Evolutionary conservation across 2,329 filamentous ascomycete species (phyloP), one percentile per base, ranked within the genome.

Genomic region (Aspergillus tamarii): DNA sequence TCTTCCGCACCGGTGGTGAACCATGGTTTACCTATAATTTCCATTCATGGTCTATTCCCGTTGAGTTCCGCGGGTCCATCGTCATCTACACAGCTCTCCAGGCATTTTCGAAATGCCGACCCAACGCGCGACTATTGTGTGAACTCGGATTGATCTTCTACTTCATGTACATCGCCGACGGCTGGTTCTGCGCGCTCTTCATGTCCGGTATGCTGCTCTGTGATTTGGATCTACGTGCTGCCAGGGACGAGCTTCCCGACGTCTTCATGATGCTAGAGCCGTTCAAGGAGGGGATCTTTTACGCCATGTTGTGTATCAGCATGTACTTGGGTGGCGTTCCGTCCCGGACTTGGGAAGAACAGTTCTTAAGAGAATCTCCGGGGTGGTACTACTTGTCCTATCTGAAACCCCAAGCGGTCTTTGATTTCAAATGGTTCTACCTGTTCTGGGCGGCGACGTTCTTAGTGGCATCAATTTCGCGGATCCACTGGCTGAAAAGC

Each of bases 131-230:
- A 16, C 80, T 90, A 0, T 80, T 80, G 73, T 84, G 84, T 70
- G 77, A 87, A 68, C 54, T 81, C 1, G 83, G 72, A 1, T 78
- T 92, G 12, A 82, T 87, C 23, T 80, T 82, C 66, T 92, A 91
- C 76, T 90, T 90, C 71, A 80, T 91, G 72, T 91, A 89, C 73
- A 83, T 91, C 58, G 84, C 83, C 4, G 89, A 92, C 72, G 89
- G 87, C 28, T 87, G 83, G 76, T 87, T 87, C 71, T 85, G 84
- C 67, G 81, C 87, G 19, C 80, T 88, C 74, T 90, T 90, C 72
- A 74, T 85, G 14, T 77, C 82, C 0, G 88, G 88, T 26, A 87
- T 89, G 84, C 74, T 89, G 4, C 80, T 89, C 14, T 84, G 84
- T 73, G 87, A 90, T 63, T 74, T 90, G 34, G 88, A 90, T 67